phyloP scores from a whole-genome alignment of 768 basidiomycete species.

The Rhizopogon rudus region DNA sequence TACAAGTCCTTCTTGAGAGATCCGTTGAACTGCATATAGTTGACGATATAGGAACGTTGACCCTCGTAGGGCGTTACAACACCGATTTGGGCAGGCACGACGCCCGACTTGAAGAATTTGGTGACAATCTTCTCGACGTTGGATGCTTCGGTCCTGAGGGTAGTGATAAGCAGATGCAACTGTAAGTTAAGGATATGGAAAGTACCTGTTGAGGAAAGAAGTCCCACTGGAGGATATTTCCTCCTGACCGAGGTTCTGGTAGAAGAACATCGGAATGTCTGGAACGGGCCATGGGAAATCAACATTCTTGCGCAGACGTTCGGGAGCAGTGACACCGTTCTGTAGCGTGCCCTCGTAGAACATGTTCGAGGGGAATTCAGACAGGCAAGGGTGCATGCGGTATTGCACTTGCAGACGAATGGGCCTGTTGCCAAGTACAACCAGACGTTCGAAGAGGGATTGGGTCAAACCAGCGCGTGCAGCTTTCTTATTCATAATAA shows the following conservation, averaged over 20 bases:
- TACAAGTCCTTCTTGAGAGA: slow-evolving; percentile 98
- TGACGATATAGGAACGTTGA: slow-evolving; percentile 96
- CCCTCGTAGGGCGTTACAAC: slow-evolving; percentile 99
- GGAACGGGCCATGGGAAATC: slow-evolving; percentile 99
- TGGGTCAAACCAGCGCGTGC: slow-evolving; percentile 98
- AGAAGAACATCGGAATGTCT: slow-evolving; percentile 99
- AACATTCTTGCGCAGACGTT: slow-evolving; percentile 94
- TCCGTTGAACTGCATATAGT: slow-evolving; percentile 99
- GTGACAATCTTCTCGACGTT: slow-evolving; percentile 99
- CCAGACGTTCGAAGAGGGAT: slow-evolving; percentile 96
- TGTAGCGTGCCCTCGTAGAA: slow-evolving; percentile 99
- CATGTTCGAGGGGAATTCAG: slow-evolving; percentile 99
- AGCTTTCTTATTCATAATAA: slow-evolving; percentile 99
- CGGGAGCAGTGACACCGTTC: slow-evolving; percentile 98
- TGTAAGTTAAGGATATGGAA: slow-evolving; percentile 1
- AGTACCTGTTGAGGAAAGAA: slow-evolving; percentile 90
- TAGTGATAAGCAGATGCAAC: slow-evolving; percentile 3
- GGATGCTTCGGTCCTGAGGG: slow-evolving; percentile 85
- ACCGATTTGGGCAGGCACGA: slow-evolving; percentile 92
- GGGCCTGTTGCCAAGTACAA: slow-evolving; percentile 91
- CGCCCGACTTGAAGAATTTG: slow-evolving; percentile 99
- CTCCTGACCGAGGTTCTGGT: slow-evolving; percentile 98
- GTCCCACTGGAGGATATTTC: slow-evolving; percentile 99
- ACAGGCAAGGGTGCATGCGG: slow-evolving; percentile 99
- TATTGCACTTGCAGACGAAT: slow-evolving; percentile 99